These are phyloP conservation scores for Cutaneotrichosporon mucoides DNA, from an alignment of 1,284 basidiomycete species.

Conservation along the genomic window DNA sequence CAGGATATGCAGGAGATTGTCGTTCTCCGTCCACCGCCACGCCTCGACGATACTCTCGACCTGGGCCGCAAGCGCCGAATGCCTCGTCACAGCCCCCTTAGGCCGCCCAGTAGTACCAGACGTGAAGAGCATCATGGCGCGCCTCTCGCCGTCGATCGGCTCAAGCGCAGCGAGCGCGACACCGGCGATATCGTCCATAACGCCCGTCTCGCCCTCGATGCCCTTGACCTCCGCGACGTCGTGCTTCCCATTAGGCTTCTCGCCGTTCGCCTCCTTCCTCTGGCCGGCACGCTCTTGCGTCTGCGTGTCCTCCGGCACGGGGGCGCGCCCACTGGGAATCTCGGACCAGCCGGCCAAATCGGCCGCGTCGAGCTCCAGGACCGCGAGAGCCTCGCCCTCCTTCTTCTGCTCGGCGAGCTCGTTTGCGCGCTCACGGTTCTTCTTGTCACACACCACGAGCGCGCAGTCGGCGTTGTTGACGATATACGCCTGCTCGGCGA, in stretches of 20 bases:
- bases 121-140: constrained; percentile 46
- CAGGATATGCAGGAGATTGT: constrained; percentile 35
- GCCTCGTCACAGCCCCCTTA: constrained; percentile 44
- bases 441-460: constrained; percentile 30
- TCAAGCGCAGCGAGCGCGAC: constrained; percentile 1
- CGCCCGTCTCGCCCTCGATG: neutral
- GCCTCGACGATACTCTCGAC: constrained; percentile 29
- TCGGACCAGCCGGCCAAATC: too few species aligned
- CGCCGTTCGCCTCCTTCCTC: too few species aligned
- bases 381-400: constrained; percentile 6
- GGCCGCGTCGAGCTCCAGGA: constrained; percentile 8
- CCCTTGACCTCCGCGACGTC: too few species aligned
- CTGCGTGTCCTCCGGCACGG: too few species aligned
- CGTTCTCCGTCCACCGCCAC: constrained; percentile 36
- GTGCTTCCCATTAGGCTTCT: too few species aligned
- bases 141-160: constrained; percentile 24
- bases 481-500: constrained; percentile 40
- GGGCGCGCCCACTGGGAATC: too few species aligned
- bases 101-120: constrained; percentile 42
- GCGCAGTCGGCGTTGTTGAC: constrained; percentile 30
- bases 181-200: neutral
- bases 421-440: constrained; percentile 27
- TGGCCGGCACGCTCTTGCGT: too few species aligned
- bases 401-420: constrained; percentile 24
- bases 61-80: constrained; percentile 38